phyloP scores from a whole-genome alignment of 2,329 filamentous ascomycete species.

The Emergomyces pasteurianus region DNA sequence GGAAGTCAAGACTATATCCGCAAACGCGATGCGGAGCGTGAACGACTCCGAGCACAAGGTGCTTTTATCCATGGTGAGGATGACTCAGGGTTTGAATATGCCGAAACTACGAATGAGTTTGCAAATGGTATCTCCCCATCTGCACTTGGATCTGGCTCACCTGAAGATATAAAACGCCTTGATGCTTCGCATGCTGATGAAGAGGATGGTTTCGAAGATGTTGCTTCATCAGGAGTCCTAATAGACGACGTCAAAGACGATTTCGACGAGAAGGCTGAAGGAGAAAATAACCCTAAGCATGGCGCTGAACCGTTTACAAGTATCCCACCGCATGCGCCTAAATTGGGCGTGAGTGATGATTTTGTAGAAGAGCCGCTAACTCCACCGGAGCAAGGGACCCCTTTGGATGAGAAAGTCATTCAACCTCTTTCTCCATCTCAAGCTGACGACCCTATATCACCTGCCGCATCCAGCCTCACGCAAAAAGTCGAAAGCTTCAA shows the following conservation, averaged over 20 bases:
- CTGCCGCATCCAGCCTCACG: constrained; percentile 42
- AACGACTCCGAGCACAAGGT: constrained; percentile 62
- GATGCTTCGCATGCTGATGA: constrained; percentile 74
- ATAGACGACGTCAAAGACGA: constrained; percentile 61
- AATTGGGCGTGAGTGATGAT: constrained; percentile 53
- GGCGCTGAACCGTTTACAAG: constrained; percentile 13
- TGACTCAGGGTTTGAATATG: constrained; percentile 45
- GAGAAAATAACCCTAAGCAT: constrained; percentile 15
- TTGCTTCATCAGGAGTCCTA: constrained; percentile 56
- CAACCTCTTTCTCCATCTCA: constrained; percentile 10
- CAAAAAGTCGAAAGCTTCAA: constrained; percentile 46
- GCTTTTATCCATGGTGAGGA: constrained; percentile 44
- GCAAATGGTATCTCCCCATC: constrained; percentile 27
- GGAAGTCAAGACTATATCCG: constrained; percentile 81
- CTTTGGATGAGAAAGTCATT: constrained; percentile 1
- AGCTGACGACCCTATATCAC: constrained; percentile 29
- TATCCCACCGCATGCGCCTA: constrained; percentile 17
- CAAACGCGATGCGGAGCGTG: constrained; percentile 67
- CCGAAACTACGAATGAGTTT: constrained; percentile 35
- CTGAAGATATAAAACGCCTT: constrained; percentile 56
- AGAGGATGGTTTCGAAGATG: constrained; percentile 90
- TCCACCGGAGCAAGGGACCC: constrained; percentile 39
- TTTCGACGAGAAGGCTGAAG: constrained; percentile 44
- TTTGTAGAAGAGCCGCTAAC: constrained; percentile 69
- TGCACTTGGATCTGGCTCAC: constrained; percentile 35